These are phyloP conservation scores for Fusarium sp. DNA, from an alignment of 2,329 filamentous ascomycete species.

Conservation along the genomic window DNA sequence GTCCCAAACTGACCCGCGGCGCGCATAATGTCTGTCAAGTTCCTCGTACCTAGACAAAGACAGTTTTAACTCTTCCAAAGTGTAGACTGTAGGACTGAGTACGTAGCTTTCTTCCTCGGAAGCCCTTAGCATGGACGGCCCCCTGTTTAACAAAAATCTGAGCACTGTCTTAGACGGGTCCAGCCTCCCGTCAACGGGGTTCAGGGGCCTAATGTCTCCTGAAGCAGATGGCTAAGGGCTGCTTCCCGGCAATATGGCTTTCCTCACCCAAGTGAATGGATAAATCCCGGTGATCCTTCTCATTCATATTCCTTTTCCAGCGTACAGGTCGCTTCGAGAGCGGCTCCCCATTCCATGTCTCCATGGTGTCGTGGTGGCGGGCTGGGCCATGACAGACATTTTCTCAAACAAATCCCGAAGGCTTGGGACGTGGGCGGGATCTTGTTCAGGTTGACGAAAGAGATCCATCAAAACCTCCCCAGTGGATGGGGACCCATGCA, in stretches of 20 bases:
- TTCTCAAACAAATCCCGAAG: constrained; percentile 40
- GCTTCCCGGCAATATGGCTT: constrained; percentile 31
- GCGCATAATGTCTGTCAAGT: constrained; percentile 24
- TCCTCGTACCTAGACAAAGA: constrained; percentile 9
- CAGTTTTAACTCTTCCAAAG: background rate
- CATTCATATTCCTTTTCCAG: constrained; percentile 6
- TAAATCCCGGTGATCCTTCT: constrained; percentile 8
- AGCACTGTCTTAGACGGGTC: constrained; percentile 27
- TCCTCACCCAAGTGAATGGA: constrained; percentile 21
- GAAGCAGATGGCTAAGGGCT: constrained; percentile 9
- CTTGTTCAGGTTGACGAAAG: constrained; percentile 38
- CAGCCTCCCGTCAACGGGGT: constrained; percentile 31
- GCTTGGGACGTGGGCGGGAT: constrained; percentile 43
- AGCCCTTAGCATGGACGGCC: constrained; percentile 3
- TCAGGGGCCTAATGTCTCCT: constrained; percentile 17
- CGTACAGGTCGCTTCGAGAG: background rate
- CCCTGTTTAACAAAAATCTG: constrained; percentile 17
- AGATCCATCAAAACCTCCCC: constrained; percentile 34
- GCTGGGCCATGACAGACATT: constrained; percentile 23
- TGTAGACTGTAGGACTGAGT: background rate
- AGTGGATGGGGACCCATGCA: constrained; percentile 42
- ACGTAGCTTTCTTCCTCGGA: background rate
- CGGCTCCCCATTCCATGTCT: constrained; percentile 11
- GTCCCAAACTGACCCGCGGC: constrained; percentile 23
- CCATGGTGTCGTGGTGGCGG: constrained; percentile 28